Conservation (phyloP, 2,329 filamentous ascomycete species). For the Epichloe bromicola region DNA sequence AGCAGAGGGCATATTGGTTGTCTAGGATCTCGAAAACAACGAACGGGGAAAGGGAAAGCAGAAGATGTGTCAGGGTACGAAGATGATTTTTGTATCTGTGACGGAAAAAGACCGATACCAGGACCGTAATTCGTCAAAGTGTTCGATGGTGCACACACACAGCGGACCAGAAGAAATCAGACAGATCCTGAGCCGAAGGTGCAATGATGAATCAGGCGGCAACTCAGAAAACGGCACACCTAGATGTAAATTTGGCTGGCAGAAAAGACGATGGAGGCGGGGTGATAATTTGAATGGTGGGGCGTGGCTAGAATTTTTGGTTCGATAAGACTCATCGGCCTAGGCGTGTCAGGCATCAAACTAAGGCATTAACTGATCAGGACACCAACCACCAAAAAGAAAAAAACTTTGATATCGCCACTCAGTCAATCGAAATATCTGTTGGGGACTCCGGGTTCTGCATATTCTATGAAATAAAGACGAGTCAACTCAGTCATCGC, state of each 20-base stretch:
- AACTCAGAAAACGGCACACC: conserved; percentile 8
- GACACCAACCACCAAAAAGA: background rate
- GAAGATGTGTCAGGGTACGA: background rate
- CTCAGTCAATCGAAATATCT: too few species aligned
- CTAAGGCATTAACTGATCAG: conserved; percentile 18
- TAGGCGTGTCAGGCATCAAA: conserved; percentile 21
- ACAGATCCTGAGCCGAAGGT: conserved; percentile 7
- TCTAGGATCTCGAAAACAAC: conserved; percentile 4
- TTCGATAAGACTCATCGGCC: conserved; percentile 10
- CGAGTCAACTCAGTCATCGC: background rate
- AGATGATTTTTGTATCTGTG: background rate
- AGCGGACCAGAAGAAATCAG: conserved; percentile 2
- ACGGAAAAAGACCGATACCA: background rate
- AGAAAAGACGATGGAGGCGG: conserved; percentile 18
- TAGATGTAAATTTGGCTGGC: background rate
- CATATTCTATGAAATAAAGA: too few species aligned
- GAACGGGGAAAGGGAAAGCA: conserved; percentile 2
- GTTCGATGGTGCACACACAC: background rate
- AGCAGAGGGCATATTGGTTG: conserved; percentile 48
- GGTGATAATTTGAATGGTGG: conserved; percentile 28
- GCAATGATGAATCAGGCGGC: conserved; percentile 9
- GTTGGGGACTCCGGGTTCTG: too few species aligned
- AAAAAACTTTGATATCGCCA: conserved; percentile 1
- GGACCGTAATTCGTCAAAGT: background rate
- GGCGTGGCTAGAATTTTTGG: conserved; percentile 24